These are phyloP conservation scores for Colletotrichum agaves DNA, from an alignment of 2,329 filamentous ascomycete genomes.

Conservation along the genomic window DNA sequence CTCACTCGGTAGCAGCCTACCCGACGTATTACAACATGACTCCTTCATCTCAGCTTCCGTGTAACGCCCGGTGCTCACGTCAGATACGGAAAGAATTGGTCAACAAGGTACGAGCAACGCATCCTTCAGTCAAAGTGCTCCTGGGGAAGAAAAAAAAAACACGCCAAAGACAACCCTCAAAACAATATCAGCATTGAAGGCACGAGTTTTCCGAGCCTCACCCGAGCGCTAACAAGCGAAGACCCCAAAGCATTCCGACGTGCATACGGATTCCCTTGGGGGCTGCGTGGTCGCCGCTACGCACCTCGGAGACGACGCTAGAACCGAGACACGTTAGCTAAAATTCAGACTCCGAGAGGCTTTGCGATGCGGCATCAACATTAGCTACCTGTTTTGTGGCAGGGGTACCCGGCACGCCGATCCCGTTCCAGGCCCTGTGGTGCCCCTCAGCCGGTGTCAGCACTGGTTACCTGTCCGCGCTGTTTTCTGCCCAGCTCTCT, in stretches of 20 bases:
- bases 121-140: not conserved
- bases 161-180: slow-evolving; percentile 1
- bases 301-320: not conserved
- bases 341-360: not conserved
- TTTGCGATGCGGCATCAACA: slow-evolving; percentile 5
- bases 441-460: slow-evolving; percentile 20
- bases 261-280: slow-evolving; percentile 4
- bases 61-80: not conserved
- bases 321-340: slow-evolving; percentile 5
- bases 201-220: slow-evolving; percentile 14
- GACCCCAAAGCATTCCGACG: slow-evolving; percentile 10
- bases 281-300: not conserved
- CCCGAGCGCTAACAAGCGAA: not conserved
- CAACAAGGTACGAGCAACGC: too few species aligned
- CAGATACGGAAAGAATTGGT: not conserved
- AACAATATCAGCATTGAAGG: not conserved
- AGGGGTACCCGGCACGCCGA: slow-evolving; percentile 30
- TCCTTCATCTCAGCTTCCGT: not conserved
- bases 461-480: not conserved
- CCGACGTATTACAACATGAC: not conserved
- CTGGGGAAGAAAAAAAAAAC: not conserved
- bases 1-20: not conserved
- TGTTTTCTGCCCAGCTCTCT: slow-evolving; percentile 14
- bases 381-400: slow-evolving; percentile 3
- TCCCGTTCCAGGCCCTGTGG: slow-evolving; percentile 31